phyloP scores from a whole-genome alignment of 345 rosid species.

The Tarenaya hassleriana region DNA sequence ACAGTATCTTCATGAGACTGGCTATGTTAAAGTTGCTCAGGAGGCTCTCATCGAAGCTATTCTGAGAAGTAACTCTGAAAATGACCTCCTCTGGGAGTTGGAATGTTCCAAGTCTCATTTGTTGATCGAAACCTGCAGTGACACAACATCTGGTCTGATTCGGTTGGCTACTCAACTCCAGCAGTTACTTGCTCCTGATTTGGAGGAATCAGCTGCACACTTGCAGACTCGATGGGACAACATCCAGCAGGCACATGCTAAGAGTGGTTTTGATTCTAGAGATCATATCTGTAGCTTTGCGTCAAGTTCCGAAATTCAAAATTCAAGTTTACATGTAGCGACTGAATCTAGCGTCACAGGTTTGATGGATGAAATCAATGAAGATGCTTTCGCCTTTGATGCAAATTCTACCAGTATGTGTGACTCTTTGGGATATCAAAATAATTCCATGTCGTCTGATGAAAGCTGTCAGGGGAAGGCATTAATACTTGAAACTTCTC shows the following conservation, averaged over 20 bases:
- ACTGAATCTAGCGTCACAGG: slow-evolving; percentile 34
- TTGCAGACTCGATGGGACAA: slow-evolving; percentile 81
- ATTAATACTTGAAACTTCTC: slow-evolving; percentile 37
- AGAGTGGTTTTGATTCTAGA: slow-evolving; percentile 36
- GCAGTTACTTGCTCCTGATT: slow-evolving; percentile 77
- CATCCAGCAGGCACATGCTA: slow-evolving; percentile 44
- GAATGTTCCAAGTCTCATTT: slow-evolving; percentile 69
- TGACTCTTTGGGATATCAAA: slow-evolving; percentile 35
- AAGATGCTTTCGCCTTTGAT: slow-evolving; percentile 60
- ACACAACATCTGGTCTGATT: slow-evolving; percentile 72
- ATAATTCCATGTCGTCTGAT: slow-evolving; percentile 29
- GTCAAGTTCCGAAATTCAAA: slow-evolving; percentile 37
- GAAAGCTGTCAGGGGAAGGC: slow-evolving; percentile 39
- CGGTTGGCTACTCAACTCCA: slow-evolving; percentile 73
- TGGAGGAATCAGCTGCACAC: slow-evolving; percentile 82
- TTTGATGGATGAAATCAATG: slow-evolving; percentile 73
- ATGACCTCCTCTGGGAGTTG: slow-evolving; percentile 66
- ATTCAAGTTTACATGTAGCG: slow-evolving; percentile 26
- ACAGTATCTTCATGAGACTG: slow-evolving; percentile 52
- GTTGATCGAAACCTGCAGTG: slow-evolving; percentile 71
- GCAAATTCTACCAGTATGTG: slow-evolving; percentile 32
- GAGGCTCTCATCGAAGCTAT: slow-evolving; percentile 62
- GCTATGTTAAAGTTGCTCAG: slow-evolving; percentile 74
- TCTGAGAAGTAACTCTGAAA: slow-evolving; percentile 48
- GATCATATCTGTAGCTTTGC: slow-evolving; percentile 26